phyloP scores from a whole-genome alignment of 106 monocot genomes.

The Triglochin maritima region DNA sequence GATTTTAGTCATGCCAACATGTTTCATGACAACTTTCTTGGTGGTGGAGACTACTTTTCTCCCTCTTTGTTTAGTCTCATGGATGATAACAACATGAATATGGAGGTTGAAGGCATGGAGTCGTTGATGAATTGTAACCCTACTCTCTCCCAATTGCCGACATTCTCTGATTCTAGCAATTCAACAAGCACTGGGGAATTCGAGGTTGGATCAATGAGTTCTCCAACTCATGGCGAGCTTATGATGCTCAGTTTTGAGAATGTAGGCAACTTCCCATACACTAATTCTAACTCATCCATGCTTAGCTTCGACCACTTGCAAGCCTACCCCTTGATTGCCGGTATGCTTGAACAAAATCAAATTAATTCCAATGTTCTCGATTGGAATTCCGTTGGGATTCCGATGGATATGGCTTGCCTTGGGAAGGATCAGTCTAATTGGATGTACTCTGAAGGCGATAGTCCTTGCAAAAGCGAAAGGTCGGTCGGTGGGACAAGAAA shows the following conservation, averaged over 20 bases:
- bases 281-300: neutral
- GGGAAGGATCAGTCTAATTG: constrained; percentile 1
- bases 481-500: neutral
- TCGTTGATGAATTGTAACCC: neutral
- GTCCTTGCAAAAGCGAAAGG: neutral
- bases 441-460: neutral
- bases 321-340: neutral
- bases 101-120: neutral
- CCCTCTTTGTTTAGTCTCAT: too few relatives aligned
- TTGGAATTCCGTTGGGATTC: neutral
- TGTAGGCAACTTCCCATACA: too few relatives aligned
- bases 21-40: too few relatives aligned
- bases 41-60: too few relatives aligned
- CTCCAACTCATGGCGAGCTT: too few relatives aligned
- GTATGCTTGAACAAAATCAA: neutral
- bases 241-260: too few relatives aligned
- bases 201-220: neutral
- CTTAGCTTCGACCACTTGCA: too few relatives aligned
- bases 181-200: neutral
- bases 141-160: neutral
- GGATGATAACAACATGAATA: too few relatives aligned
- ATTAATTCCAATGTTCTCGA: neutral
- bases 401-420: neutral
- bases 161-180: neutral
- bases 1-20: too few relatives aligned